Conservation (phyloP, 495 filamentous ascomycete species). For the Hypoxylon lienhwacheense region DNA sequence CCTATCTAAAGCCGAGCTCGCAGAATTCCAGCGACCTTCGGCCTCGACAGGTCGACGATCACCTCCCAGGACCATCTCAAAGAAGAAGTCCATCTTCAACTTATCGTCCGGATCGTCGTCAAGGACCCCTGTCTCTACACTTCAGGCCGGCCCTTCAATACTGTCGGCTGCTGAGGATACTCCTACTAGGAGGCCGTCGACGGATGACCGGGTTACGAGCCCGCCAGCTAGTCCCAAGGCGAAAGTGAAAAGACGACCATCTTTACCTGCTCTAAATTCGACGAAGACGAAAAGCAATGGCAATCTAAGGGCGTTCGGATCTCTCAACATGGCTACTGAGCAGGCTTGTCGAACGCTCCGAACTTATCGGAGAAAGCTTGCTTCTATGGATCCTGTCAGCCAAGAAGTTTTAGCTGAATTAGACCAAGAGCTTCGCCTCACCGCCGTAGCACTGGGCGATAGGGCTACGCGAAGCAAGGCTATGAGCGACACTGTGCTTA, state of each 20-base stretch:
- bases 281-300: conserved; percentile 53
- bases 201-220: conserved; percentile 44
- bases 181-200: conserved; percentile 45
- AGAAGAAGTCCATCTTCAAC: conserved; percentile 46
- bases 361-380: conserved; percentile 80
- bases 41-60: conserved; percentile 62
- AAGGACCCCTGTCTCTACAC: conserved; percentile 40
- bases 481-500: conserved; percentile 61
- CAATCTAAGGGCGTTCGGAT: conserved; percentile 59
- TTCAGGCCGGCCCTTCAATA: conserved; percentile 38
- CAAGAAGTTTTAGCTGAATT: conserved; percentile 70
- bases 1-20: conserved; percentile 74
- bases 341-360: conserved; percentile 77
- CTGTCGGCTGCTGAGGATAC: conserved; percentile 41
- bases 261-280: conserved; percentile 62
- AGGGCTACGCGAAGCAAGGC: conserved; percentile 54
- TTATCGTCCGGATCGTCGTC: conserved; percentile 35
- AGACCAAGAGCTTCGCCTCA: conserved; percentile 77
- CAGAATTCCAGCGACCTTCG: conserved; percentile 70
- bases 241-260: conserved; percentile 51
- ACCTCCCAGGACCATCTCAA: conserved; percentile 61
- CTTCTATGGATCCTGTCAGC: conserved; percentile 62
- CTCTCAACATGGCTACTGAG: conserved; percentile 74
- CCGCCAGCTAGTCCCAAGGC: conserved; percentile 52
- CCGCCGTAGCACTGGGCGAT: conserved; percentile 68